These are phyloP conservation scores for Fusarium humuli DNA, from an alignment of 2,329 filamentous ascomycete species.

Conservation along the genomic window DNA sequence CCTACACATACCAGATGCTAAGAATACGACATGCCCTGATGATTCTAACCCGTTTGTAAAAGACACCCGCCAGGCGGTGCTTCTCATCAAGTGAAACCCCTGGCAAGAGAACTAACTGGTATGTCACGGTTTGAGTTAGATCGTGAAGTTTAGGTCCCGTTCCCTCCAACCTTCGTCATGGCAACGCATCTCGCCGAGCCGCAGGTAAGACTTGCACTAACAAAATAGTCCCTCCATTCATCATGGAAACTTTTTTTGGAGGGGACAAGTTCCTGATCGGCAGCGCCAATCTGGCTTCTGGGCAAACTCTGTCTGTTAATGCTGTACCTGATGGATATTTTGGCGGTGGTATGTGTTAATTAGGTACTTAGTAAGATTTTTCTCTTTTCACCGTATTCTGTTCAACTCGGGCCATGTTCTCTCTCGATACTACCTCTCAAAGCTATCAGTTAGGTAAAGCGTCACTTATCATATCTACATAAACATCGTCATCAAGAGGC, in stretches of 20 bases:
- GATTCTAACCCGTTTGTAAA: not conserved
- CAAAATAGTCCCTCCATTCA: not conserved
- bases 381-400: conserved; percentile 14
- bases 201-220: conserved; percentile 19
- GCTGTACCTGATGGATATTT: not conserved
- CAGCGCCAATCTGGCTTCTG: conserved; percentile 2
- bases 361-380: not conserved
- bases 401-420: conserved; percentile 8
- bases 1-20: conserved; percentile 9
- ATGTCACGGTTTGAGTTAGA: conserved; percentile 28
- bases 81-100: conserved; percentile 9
- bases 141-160: conserved; percentile 33
- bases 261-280: conserved; percentile 14
- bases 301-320: not conserved
- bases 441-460: not conserved
- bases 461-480: conserved; percentile 24
- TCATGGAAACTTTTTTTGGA: conserved; percentile 4
- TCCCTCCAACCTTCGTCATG: conserved; percentile 39
- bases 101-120: not conserved
- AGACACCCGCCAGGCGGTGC: conserved; percentile 4
- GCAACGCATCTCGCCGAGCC: conserved; percentile 39
- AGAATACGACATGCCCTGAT: conserved; percentile 21
- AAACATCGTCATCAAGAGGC: conserved; percentile 22
- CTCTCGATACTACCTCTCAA: conserved; percentile 6
- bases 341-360: not conserved